phyloP scores from a whole-genome alignment of 345 rosid genomes.

The Crucihimalaya himalaica region DNA sequence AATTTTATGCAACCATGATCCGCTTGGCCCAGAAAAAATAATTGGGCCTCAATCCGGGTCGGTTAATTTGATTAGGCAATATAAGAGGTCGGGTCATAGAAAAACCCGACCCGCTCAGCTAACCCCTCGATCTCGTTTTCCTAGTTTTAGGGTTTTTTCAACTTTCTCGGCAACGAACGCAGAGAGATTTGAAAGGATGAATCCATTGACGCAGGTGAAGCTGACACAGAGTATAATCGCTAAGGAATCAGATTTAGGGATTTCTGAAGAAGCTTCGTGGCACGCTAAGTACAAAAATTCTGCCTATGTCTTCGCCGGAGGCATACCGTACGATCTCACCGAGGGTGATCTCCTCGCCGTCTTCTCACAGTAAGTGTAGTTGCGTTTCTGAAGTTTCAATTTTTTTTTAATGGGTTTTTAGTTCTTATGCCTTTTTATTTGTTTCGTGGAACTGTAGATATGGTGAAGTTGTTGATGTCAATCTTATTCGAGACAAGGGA shows the following conservation, averaged over 20 bases:
- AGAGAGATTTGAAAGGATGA: slow-evolving; percentile 48
- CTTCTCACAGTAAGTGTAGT: slow-evolving; percentile 67
- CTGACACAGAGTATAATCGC: slow-evolving; percentile 72
- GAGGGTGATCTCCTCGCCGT: slow-evolving; percentile 97
- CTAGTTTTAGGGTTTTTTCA: slow-evolving; percentile 1
- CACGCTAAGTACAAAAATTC: slow-evolving; percentile 91
- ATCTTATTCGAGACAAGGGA: slow-evolving; percentile 84
- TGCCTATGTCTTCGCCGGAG: slow-evolving; percentile 78
- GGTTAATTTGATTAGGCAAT: neutral
- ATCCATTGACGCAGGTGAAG: slow-evolving; percentile 84
- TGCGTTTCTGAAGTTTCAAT: neutral
- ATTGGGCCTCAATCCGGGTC: slow-evolving; percentile 7
- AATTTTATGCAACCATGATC: too few relatives aligned
- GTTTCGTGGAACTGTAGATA: slow-evolving; percentile 43
- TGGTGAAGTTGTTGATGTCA: slow-evolving; percentile 91
- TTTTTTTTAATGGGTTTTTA: neutral
- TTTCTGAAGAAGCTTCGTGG: slow-evolving; percentile 91
- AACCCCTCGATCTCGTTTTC: neutral
- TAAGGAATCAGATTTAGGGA: slow-evolving; percentile 75
- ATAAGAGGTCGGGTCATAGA: neutral
- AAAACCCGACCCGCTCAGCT: slow-evolving; percentile 19
- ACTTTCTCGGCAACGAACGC: neutral
- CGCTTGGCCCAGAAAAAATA: neutral
- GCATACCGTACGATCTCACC: slow-evolving; percentile 88
- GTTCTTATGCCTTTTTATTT: neutral